Percentiles rank a stretch among this genome's conserved stretches.
Conservation (phyloP, 1,284 basidiomycete species). For the Vanrija pseudolonga region DNA sequence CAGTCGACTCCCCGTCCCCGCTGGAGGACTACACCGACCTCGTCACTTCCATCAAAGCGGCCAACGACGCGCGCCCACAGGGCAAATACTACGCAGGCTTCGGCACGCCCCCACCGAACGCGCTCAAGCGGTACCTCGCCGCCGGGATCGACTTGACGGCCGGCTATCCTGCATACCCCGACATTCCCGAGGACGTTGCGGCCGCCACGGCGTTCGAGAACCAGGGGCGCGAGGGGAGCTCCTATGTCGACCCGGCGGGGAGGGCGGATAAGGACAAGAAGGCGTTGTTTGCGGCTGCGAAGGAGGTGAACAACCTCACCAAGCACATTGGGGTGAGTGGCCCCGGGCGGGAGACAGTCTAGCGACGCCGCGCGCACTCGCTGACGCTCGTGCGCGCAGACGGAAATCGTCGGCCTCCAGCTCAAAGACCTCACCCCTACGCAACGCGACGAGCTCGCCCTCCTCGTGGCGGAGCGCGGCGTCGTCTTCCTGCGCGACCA, state of each 20-base stretch:
- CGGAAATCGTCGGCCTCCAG: slow-evolving; percentile 68
- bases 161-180: slow-evolving; percentile 5
- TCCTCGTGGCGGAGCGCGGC: slow-evolving; percentile 75
- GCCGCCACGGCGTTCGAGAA: too few species aligned
- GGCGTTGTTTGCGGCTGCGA: slow-evolving; percentile 17
- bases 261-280: slow-evolving; percentile 21
- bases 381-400: not conserved
- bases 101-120: too few species aligned
- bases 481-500: slow-evolving; percentile 55
- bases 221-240: not conserved
- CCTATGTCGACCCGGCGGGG: not conserved
- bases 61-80: too few species aligned
- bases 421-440: slow-evolving; percentile 59
- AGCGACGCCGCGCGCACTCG: not conserved
- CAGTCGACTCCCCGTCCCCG: too few species aligned
- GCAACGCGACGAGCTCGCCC: slow-evolving; percentile 60
- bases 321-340: slow-evolving; percentile 14
- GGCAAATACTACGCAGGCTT: not conserved
- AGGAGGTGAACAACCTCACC: slow-evolving; percentile 12
- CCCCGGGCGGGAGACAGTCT: not conserved
- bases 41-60: too few species aligned
- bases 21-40: too few species aligned
- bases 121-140: too few species aligned
- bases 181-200: not conserved
- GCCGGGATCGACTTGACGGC: not conserved